Percentiles rank a stretch among this genome's conserved stretches.
Evolutionary conservation across 1,284 basidiomycete genomes (phyloP).

Genomic region (Pyrrhoderma noxium): DNA sequence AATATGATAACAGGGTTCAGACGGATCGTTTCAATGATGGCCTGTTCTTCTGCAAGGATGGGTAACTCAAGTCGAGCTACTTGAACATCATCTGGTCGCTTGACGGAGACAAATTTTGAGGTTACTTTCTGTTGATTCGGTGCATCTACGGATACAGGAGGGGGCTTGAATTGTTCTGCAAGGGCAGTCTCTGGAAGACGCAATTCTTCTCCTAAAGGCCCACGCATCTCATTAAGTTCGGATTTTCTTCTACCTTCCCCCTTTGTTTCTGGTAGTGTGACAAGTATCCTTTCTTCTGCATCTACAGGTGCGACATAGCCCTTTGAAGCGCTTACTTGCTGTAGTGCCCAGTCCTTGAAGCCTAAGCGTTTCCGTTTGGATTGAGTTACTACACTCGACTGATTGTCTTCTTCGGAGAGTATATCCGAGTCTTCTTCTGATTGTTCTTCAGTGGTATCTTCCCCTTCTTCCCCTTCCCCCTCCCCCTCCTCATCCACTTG

Average conservation of each 20-base stretch:
- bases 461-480: background rate
- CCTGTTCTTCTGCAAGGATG: slow-evolving; percentile 90
- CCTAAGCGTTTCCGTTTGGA: slow-evolving; percentile 39
- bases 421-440: slow-evolving; percentile 17
- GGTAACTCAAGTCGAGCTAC: slow-evolving; percentile 79
- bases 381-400: slow-evolving; percentile 12
- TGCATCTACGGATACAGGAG: slow-evolving; percentile 19
- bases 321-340: slow-evolving; percentile 60
- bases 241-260: background rate
- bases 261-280: slow-evolving; percentile 9
- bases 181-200: slow-evolving; percentile 56
- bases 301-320: slow-evolving; percentile 34
- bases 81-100: slow-evolving; percentile 67
- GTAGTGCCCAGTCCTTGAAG: slow-evolving; percentile 84
- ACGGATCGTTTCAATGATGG: slow-evolving; percentile 87
- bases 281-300: too few species aligned
- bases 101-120: slow-evolving; percentile 52
- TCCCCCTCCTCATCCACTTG: background rate
- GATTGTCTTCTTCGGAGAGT: slow-evolving; percentile 14
- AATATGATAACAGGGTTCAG: slow-evolving; percentile 75
- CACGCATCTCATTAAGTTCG: slow-evolving; percentile 46
- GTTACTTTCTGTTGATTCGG: slow-evolving; percentile 16
- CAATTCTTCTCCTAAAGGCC: slow-evolving; percentile 63
- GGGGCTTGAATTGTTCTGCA: slow-evolving; percentile 44
- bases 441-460: too few species aligned